These are phyloP conservation scores for Zopfia rhizophila DNA, from an alignment of 2,329 filamentous ascomycete genomes.

Conservation along the genomic window DNA sequence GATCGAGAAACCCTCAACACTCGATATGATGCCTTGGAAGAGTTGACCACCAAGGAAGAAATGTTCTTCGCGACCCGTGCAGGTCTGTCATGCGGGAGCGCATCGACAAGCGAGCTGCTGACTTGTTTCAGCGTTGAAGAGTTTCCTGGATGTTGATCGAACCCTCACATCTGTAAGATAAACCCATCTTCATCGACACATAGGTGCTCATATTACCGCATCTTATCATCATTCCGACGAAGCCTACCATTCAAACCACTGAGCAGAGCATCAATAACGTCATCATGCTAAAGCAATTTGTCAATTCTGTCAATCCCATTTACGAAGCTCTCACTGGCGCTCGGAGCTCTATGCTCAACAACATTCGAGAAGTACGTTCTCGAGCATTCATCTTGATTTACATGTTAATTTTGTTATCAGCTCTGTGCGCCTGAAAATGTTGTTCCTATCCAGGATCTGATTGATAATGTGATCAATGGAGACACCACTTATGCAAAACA, in stretches of 20 bases:
- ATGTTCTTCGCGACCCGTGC: conserved; percentile 82
- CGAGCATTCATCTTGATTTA: too few species aligned
- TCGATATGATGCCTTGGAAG: conserved; percentile 84
- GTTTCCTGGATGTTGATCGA: conserved; percentile 81
- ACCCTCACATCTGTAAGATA: conserved; percentile 75
- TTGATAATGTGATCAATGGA: conserved; percentile 78
- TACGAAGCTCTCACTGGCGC: conserved; percentile 74
- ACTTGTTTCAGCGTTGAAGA: conserved; percentile 71
- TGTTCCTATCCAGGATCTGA: conserved; percentile 69
- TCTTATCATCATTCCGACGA: conserved; percentile 78
- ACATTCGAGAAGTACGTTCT: conserved; percentile 70
- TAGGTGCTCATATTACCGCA: conserved; percentile 25
- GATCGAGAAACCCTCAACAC: conserved; percentile 72
- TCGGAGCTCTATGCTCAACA: conserved; percentile 70
- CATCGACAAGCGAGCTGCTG: conserved; percentile 6
- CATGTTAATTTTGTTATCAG: too few species aligned
- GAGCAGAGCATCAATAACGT: conserved; percentile 89
- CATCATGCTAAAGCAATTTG: conserved; percentile 85
- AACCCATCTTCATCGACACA: conserved; percentile 12
- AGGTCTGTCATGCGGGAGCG: conserved; percentile 59
- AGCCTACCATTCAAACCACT: conserved; percentile 72
- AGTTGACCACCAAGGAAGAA: conserved; percentile 82
- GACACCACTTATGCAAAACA: conserved; percentile 81
- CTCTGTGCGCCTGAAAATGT: conserved; percentile 74
- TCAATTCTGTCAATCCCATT: conserved; percentile 73